Conservation (phyloP, 179 eudicot species). For the Silene vulgaris region DNA sequence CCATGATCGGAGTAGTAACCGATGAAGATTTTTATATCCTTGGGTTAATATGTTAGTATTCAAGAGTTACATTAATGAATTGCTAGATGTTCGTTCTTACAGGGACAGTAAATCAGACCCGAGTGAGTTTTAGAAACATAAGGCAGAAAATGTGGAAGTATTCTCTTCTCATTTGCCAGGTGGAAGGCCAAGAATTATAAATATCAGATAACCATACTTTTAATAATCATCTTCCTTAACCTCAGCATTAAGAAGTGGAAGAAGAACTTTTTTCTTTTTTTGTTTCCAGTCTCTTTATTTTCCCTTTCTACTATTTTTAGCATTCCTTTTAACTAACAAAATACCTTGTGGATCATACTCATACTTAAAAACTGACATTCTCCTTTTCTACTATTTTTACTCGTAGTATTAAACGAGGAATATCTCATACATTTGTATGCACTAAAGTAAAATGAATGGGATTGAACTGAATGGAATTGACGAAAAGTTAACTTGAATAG, state of each 20-base stretch:
- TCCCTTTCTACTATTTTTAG: slow-evolving; percentile 8
- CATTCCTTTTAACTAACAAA: not conserved
- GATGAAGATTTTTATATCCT: not conserved
- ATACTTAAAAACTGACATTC: not conserved
- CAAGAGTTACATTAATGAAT: not conserved
- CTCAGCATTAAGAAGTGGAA: slow-evolving; percentile 18
- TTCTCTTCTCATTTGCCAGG: slow-evolving; percentile 23
- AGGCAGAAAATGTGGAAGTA: slow-evolving; percentile 27
- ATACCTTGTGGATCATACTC: slow-evolving; percentile 1
- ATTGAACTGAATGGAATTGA: no score
- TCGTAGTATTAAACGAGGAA: no score
- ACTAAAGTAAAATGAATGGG: not conserved
- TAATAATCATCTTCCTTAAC: slow-evolving; percentile 32
- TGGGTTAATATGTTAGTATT: not conserved
- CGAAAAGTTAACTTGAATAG: no score
- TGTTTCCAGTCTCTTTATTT: not conserved
- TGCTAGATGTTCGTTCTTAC: slow-evolving; percentile 14
- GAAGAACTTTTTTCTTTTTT: not conserved
- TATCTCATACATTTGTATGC: no score
- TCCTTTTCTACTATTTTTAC: no score
- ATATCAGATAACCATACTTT: slow-evolving; percentile 24
- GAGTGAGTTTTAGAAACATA: slow-evolving; percentile 27
- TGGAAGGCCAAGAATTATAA: slow-evolving; percentile 22
- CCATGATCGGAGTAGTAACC: slow-evolving; percentile 30
- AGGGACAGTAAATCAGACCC: slow-evolving; percentile 19